Conservation (phyloP, 164 flowering plant species). For the Tetracentron sinense region DNA sequence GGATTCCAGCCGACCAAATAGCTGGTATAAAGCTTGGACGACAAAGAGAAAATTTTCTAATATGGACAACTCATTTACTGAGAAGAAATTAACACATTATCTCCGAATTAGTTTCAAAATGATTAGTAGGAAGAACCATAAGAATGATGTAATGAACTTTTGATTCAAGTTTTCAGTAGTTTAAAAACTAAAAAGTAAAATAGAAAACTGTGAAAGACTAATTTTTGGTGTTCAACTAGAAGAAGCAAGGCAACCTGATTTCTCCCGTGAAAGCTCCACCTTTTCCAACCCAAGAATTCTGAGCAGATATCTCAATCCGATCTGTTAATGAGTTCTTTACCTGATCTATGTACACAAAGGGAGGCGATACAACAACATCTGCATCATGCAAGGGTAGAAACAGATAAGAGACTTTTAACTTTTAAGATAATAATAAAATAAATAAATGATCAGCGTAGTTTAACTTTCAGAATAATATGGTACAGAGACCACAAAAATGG, state of each 20-base stretch:
- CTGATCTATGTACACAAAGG: constrained; percentile 82
- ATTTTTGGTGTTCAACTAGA: background rate
- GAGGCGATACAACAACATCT: constrained; percentile 99
- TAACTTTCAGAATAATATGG: no score
- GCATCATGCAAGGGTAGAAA: constrained; percentile 32
- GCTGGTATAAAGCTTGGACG: no score
- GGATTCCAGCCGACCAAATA: no score
- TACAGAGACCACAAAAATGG: no score
- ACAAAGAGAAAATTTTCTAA: no score
- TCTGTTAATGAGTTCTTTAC: constrained; percentile 74
- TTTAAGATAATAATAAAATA: background rate
- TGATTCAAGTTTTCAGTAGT: background rate
- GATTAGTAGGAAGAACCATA: no score
- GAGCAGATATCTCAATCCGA: constrained; percentile 79
- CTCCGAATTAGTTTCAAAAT: no score
- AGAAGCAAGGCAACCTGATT: constrained; percentile 60
- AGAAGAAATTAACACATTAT: no score
- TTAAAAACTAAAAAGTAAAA: background rate
- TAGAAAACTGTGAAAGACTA: background rate
- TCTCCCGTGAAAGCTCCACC: constrained; percentile 99
- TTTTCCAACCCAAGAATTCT: constrained; percentile 93
- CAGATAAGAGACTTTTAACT: no score
- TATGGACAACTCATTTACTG: no score
- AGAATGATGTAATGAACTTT: no score
- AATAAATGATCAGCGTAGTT: background rate